Base-by-base conservation (phyloP, 192 early-diverging fungal species). In the Martensiomyces pterosporus region DNA sequence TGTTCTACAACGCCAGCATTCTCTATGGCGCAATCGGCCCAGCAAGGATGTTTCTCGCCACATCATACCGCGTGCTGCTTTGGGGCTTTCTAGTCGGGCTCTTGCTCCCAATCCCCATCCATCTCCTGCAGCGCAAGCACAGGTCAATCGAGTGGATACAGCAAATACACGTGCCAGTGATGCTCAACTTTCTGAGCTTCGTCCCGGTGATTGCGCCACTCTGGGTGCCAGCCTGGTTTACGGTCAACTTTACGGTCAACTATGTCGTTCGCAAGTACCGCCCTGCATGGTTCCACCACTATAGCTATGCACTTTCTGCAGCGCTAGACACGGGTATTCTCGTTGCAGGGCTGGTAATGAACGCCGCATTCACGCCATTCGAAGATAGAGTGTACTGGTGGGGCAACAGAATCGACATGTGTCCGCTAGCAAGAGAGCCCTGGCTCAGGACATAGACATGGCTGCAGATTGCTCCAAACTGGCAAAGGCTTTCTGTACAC, bases 11-110 rank as follows among this genome's bases (percentile, higher is more conserved):
- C 37, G 82, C 79, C 24, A 83, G 76, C 14, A 64, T 80, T 34
- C 82, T 91, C 38, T 91, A 86, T 86, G 88, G 88, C n/a, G 75
- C 81, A 9, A 85, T 91, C 47, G 84, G 83, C 23, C 84, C 88
- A 10, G 49, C 41, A 14, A 67, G 79, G 15, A 79, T 87, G 69
- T 87, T 87, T 21, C 24, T 53, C 22, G 78, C 43, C 52, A 79
- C 57, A 47, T 27, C 50, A 1, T 79, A 79, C 59, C 22, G 52
- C 29, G 22, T 45, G 2, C n/a, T 54, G 4, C 43, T 51, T 15
- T 67, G 52, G 38, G 62, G 57, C 29, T 44, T 65, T 24, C 44
- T 85, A 19, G 62, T 64, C 21, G 84, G 84, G 4, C 76, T 76
- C 37, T 22, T 84, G 7, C 51, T 86, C 17, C 82, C 86, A 0